Conservation (phyloP, 1,284 basidiomycete genomes). For the Lentinus polychrous region DNA sequence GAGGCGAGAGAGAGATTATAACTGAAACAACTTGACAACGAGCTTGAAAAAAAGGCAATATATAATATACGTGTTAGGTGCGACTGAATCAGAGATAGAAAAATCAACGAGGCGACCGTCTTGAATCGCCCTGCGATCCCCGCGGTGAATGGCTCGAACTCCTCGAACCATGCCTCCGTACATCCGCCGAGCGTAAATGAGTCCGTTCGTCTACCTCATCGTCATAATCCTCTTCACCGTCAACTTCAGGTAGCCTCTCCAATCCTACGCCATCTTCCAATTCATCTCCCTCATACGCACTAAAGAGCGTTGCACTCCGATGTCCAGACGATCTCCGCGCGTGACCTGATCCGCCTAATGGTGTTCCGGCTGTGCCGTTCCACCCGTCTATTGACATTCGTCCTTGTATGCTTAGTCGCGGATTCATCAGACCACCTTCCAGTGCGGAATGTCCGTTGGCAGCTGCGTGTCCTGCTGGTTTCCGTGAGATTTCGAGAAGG, state of each 20-base stretch:
- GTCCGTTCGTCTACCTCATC: slow-evolving; percentile 31
- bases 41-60: neutral
- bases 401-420: slow-evolving; percentile 61
- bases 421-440: slow-evolving; percentile 74
- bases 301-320: slow-evolving; percentile 48
- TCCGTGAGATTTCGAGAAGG: slow-evolving; percentile 79
- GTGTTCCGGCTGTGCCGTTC: slow-evolving; percentile 39
- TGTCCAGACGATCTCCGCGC: slow-evolving; percentile 33
- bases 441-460: slow-evolving; percentile 48
- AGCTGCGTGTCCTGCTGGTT: slow-evolving; percentile 41
- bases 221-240: slow-evolving; percentile 27
- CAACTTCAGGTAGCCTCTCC: slow-evolving; percentile 25
- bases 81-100: too few relatives aligned
- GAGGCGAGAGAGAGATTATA: too few relatives aligned
- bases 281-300: slow-evolving; percentile 46
- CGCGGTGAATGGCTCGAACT: slow-evolving; percentile 22
- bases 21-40: too few relatives aligned
- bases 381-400: slow-evolving; percentile 68
- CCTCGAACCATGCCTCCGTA: slow-evolving; percentile 15
- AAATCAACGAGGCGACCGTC: slow-evolving; percentile 13
- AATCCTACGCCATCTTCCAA: slow-evolving; percentile 21
- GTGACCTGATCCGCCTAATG: slow-evolving; percentile 20
- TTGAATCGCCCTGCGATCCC: slow-evolving; percentile 15
- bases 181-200: slow-evolving; percentile 23
- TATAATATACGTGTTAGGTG: neutral